Conservation (phyloP, 495 filamentous ascomycete species). For the Delitschia confertaspora region DNA sequence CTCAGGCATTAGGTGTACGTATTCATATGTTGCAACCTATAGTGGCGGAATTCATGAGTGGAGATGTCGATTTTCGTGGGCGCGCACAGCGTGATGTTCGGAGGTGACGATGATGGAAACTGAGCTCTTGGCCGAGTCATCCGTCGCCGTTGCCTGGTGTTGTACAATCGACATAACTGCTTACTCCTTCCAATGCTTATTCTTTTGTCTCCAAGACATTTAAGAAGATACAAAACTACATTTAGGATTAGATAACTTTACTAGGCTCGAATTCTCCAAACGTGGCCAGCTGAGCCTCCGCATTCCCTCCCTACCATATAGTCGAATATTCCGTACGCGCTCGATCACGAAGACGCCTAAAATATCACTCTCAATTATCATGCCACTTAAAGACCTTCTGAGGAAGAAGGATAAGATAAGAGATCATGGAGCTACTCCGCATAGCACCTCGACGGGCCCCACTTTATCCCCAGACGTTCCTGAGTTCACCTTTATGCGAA, state of each 20-base stretch:
- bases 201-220: constrained; percentile 4
- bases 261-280: not conserved
- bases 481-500: constrained; percentile 75
- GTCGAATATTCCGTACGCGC: not conserved
- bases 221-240: constrained; percentile 20
- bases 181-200: constrained; percentile 9
- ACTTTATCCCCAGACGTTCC: constrained; percentile 41
- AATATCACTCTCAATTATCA: constrained; percentile 34
- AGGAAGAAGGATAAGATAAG: constrained; percentile 60
- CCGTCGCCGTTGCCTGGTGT: constrained; percentile 21
- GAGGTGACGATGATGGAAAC: constrained; percentile 18
- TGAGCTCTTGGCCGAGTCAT: constrained; percentile 25
- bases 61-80: no score
- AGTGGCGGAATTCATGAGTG: no score
- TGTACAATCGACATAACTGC: constrained; percentile 13
- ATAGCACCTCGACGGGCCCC: constrained; percentile 1
- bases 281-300: not conserved
- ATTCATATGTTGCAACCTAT: no score
- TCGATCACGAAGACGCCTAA: constrained; percentile 55
- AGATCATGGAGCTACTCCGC: constrained; percentile 26
- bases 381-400: constrained; percentile 66
- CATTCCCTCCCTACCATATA: not conserved
- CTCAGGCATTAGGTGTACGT: no score
- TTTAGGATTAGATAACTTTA: constrained; percentile 13
- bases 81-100: no score